Percentiles rank a stretch among this genome's conserved stretches.
Evolutionary conservation across 225 moss, liverwort and hornwort species (phyloP).

Genomic region (Takakia lepidozioides): DNA sequence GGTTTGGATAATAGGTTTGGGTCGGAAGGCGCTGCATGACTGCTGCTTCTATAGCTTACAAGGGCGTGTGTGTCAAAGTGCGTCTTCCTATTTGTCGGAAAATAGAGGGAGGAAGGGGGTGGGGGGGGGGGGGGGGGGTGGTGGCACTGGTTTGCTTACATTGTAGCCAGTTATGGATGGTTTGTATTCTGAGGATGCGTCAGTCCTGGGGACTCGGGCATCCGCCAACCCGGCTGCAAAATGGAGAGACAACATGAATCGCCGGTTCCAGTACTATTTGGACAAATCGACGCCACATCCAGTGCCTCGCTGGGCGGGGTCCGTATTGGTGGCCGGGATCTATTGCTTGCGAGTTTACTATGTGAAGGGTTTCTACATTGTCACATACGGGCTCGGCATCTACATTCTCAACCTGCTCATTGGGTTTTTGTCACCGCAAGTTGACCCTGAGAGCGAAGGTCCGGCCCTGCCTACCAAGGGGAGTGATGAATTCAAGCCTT

Average conservation of each 20-base stretch:
- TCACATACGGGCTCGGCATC: conserved; percentile 94
- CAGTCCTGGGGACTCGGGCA: conserved; percentile 28
- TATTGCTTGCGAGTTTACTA: conserved; percentile 97
- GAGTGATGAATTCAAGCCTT: conserved; percentile 98
- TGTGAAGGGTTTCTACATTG: conserved; percentile 98
- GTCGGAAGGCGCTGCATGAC: no score
- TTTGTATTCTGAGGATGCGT: conserved; percentile 70
- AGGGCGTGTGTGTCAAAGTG: no score
- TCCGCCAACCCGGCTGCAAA: conserved; percentile 62
- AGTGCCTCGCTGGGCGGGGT: conserved; percentile 86
- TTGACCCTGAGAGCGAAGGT: conserved; percentile 96
- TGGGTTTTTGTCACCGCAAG: conserved; percentile 96
- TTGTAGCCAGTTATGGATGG: conserved; percentile 53
- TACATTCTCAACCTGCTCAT: conserved; percentile 96
- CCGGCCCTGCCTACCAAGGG: conserved; percentile 95
- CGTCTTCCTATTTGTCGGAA: no score
- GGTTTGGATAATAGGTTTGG: no score
- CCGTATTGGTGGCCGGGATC: conserved; percentile 66
- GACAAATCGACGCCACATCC: conserved; percentile 99
- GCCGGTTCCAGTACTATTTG: conserved; percentile 91
- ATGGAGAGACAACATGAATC: conserved; percentile 77
- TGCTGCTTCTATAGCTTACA: no score
- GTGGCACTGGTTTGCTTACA: no score
- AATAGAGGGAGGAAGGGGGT: no score
- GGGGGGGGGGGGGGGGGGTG: no score